Conservation (phyloP, 1,284 basidiomycete species). For the Boletus subluridellus region DNA sequence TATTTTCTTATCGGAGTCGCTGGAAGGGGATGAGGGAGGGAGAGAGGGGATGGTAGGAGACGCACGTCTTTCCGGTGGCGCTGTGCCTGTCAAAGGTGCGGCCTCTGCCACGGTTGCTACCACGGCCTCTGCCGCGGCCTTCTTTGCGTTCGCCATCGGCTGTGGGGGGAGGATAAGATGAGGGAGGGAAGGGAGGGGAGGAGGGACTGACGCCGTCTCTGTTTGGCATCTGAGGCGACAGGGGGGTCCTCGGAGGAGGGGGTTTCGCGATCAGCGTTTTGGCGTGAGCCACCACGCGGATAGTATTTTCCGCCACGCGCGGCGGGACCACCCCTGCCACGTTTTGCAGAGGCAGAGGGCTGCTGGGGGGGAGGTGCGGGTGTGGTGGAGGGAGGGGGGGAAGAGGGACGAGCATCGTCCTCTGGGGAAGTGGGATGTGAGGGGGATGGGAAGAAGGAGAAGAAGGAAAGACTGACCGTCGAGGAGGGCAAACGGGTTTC, state of each 20-base stretch:
- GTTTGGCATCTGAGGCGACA: slow-evolving; percentile 31
- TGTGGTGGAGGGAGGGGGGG: slow-evolving; percentile 38
- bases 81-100: slow-evolving; percentile 80
- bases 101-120: slow-evolving; percentile 57
- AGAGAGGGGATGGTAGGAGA: slow-evolving; percentile 29
- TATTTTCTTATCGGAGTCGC: slow-evolving; percentile 89
- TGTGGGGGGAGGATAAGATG: slow-evolving; percentile 25
- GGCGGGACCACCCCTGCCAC: slow-evolving; percentile 57
- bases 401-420: slow-evolving; percentile 49
- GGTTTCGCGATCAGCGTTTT: slow-evolving; percentile 44
- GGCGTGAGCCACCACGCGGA: slow-evolving; percentile 57
- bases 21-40: slow-evolving; percentile 29
- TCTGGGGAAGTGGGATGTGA: slow-evolving; percentile 9
- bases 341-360: slow-evolving; percentile 39
- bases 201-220: slow-evolving; percentile 53
- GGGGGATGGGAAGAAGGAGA: not conserved
- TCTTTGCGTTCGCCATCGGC: slow-evolving; percentile 53
- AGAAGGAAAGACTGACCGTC: slow-evolving; percentile 50
- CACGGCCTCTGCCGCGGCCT: slow-evolving; percentile 43
- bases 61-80: slow-evolving; percentile 74
- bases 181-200: not conserved
- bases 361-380: slow-evolving; percentile 29
- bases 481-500: slow-evolving; percentile 77
- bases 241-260: slow-evolving; percentile 37
- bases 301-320: slow-evolving; percentile 74